Evolutionary conservation across 176 grass and related monocot species (phyloP).

Genomic region (Zoysia pacifica): DNA sequence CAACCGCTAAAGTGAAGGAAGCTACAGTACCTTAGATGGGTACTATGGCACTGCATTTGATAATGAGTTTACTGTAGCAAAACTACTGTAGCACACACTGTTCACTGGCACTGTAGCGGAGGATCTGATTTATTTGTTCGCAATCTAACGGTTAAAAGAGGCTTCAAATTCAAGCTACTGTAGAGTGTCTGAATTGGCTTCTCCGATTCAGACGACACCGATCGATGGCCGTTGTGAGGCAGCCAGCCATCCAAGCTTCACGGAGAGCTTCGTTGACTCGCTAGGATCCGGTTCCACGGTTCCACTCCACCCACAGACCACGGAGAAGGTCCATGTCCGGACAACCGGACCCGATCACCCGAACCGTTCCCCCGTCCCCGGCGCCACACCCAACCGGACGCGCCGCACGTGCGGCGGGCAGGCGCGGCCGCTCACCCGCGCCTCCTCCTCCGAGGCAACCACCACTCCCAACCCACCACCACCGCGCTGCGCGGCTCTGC

Average conservation of each 20-base stretch:
- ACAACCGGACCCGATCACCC: not conserved
- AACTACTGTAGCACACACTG: not conserved
- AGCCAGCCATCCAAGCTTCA: not conserved
- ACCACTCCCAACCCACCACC: constrained; percentile 9
- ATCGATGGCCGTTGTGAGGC: not conserved
- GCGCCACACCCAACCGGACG: constrained; percentile 32
- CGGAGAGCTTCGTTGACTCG: not conserved
- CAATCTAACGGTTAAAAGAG: too few relatives aligned
- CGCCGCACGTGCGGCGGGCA: constrained; percentile 31
- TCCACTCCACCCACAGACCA: not conserved
- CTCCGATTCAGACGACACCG: too few relatives aligned
- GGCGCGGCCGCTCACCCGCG: not conserved
- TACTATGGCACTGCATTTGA: too few relatives aligned
- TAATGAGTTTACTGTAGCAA: too few relatives aligned
- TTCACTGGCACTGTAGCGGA: too few relatives aligned
- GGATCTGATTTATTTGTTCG: too few relatives aligned
- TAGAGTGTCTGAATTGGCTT: too few relatives aligned
- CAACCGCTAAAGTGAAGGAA: too few relatives aligned
- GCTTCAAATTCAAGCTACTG: too few relatives aligned
- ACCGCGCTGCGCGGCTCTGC: not conserved
- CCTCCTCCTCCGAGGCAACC: constrained; percentile 21
- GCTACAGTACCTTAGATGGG: too few relatives aligned
- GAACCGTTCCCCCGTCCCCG: constrained; percentile 28
- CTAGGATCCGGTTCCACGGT: not conserved
- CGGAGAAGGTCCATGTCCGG: not conserved